Evolutionary conservation across 225 moss, liverwort and hornwort genomes (phyloP).

Genomic region (Physcomitrium patens): DNA sequence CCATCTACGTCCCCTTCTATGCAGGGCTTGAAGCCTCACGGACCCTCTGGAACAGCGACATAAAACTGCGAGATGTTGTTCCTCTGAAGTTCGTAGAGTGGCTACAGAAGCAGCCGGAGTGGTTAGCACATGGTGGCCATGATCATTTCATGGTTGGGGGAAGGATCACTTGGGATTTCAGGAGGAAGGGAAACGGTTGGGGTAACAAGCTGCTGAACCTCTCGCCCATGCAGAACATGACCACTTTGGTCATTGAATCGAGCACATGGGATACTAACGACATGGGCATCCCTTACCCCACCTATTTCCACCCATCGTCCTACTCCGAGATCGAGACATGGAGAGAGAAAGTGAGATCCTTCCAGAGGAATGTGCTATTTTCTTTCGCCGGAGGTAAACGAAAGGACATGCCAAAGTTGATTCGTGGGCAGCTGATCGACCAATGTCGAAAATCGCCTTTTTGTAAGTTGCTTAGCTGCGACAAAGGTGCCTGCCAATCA

Average conservation of each 20-base stretch:
- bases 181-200: constrained; percentile 35
- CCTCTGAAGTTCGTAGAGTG: constrained; percentile 39
- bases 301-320: constrained; percentile 56
- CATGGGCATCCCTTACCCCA: constrained; percentile 55
- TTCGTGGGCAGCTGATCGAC: constrained; percentile 55
- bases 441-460: constrained; percentile 49
- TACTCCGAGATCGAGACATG: constrained; percentile 39
- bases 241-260: constrained; percentile 53
- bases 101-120: constrained; percentile 48
- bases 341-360: constrained; percentile 36
- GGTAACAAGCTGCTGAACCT: constrained; percentile 56
- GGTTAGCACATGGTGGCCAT: constrained; percentile 36
- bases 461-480: constrained; percentile 53
- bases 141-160: constrained; percentile 67
- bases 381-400: constrained; percentile 59
- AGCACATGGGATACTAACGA: constrained; percentile 49
- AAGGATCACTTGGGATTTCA: constrained; percentile 64
- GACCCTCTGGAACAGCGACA: constrained; percentile 42
- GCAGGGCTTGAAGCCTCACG: constrained; percentile 61
- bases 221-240: constrained; percentile 52
- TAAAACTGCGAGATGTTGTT: constrained; percentile 35
- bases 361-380: constrained; percentile 36
- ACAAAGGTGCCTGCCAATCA: constrained; percentile 44
- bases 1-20: constrained; percentile 59
- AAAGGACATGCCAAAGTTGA: constrained; percentile 28